Percentiles rank a stretch among this genome's conserved stretches.
Conservation (phyloP, 345 rosid species). For the Brassica napus region Da-Ae NC_063442.1:37227501-37228000, state of each 20-base stretch:
- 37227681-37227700: not conserved
- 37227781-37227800: not conserved
- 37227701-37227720: not conserved
- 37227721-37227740: not conserved
- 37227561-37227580: too few species aligned
- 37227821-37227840: not conserved
- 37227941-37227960: not conserved
- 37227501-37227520: too few species aligned
- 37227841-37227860: not conserved
- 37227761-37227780: not conserved
- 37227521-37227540: too few species aligned
- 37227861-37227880: not conserved
- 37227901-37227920: conserved; percentile 1
- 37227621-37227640: too few species aligned
- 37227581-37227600: too few species aligned
- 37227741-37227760: not conserved
- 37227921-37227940: not conserved
- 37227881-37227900: conserved; percentile 1
- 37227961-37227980: not conserved
- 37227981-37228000: not conserved
- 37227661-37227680: too few species aligned
- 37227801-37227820: not conserved
- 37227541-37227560: too few species aligned
- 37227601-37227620: too few species aligned
- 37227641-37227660: too few species aligned